Evolutionary conservation across 768 basidiomycete species (phyloP), one percentile per base, ranked within the genome.

Genomic region (Leccinum aurantiacum): DNA sequence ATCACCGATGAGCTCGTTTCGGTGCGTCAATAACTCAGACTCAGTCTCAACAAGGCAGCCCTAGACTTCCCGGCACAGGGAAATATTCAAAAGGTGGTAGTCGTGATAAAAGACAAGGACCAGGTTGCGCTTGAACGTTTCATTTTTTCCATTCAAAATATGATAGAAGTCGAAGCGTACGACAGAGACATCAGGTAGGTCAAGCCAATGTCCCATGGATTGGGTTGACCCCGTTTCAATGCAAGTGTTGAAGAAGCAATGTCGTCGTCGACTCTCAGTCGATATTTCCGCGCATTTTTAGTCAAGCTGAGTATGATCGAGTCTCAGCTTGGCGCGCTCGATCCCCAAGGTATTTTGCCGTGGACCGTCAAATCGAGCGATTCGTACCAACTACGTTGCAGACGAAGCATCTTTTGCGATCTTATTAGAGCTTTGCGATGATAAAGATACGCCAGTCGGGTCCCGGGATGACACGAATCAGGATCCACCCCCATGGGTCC

Each of bases 61-160:
- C 29, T 56, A 22, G 59, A 67, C 44, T 61, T 44, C 13, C 17
- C 56, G 13, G 3, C 24, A 29, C 52, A 95, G 92, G 92, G 93
- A 13, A 84, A 83, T 62, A 81, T 95, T 1, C 84, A 90, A 58
- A 88, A 91, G 64, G 84, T 95, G 8, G 82, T 92, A 3, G 77
- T 98, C 6, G 88, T 95, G 33, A 87, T 98, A 72, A 95, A 93
- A 67, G 85, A 90, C 69, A 85, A 84, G 63, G 82, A 90, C 10
- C 87, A 93, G 61, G 78, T 87, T 24, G 82, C 93, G 15, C 76
- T 97, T n/a, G 95, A 98, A 71, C 84, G 95, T 3, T 97, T 91
- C 72, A 82, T 96, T 19, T 93, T 97, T 71, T 86, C 92, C 24
- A 71, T 96, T n/a, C 86, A 89, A 61, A 89, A 82, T 71, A 88